These are phyloP conservation scores for Ceratobasidium sp. DNA, from an alignment of 1,284 basidiomycete genomes.

Conservation along the genomic window DNA sequence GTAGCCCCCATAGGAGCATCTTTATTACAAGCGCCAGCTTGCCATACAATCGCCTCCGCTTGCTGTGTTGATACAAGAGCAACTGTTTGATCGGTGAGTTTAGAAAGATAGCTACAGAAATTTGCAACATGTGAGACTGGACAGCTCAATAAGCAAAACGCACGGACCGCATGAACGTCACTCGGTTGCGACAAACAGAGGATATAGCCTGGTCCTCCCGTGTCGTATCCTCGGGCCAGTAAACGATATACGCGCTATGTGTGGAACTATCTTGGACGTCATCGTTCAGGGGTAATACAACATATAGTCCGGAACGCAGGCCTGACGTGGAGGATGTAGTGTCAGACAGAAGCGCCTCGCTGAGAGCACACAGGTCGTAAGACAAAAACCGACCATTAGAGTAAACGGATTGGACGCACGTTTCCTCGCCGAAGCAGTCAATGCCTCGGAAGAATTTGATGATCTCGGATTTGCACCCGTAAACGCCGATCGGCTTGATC, in stretches of 20 bases:
- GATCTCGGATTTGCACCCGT: conserved; percentile 67
- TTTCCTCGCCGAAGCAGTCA: conserved; percentile 5
- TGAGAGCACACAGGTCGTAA: too few relatives aligned
- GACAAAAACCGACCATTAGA: too few relatives aligned
- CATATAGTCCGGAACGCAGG: conserved; percentile 68
- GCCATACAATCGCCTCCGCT: conserved; percentile 45
- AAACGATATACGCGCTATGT: conserved; percentile 43
- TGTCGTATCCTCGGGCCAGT: conserved; percentile 50
- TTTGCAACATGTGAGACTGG: too few relatives aligned
- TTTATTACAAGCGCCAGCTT: conserved; percentile 1
- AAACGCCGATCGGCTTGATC: conserved; percentile 68
- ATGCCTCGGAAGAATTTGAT: conserved; percentile 59
- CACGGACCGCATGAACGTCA: conserved; percentile 48
- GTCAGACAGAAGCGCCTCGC: too few relatives aligned
- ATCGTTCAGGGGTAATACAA: conserved; percentile 48
- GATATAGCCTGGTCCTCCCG: conserved; percentile 49
- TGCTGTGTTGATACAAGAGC: conserved; percentile 47
- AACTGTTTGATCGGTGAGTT: conserved; percentile 48
- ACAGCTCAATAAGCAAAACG: too few relatives aligned
- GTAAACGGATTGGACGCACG: not conserved
- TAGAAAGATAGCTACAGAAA: conserved; percentile 46
- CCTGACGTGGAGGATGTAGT: conserved; percentile 13
- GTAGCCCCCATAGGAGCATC: not conserved
- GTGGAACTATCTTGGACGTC: not conserved
- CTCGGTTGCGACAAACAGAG: conserved; percentile 46